phyloP scores from a whole-genome alignment of 345 rosid genomes.

The Eucalyptus cloeziana region DNA sequence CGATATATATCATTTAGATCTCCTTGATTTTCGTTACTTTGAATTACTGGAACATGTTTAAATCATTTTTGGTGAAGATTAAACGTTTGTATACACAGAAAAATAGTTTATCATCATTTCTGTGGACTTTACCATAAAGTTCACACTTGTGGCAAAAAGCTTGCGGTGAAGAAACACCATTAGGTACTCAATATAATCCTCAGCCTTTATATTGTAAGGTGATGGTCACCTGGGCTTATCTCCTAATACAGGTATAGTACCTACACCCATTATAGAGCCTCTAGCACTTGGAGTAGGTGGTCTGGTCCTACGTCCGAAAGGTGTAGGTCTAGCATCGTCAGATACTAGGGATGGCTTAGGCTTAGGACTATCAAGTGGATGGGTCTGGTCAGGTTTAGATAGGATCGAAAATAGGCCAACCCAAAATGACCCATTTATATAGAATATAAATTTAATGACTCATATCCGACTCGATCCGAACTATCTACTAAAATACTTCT shows the following conservation, averaged over 20 bases:
- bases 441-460: background rate
- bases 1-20: background rate
- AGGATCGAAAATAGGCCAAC: accelerated
- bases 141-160: background rate
- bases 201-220: background rate
- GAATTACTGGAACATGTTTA: background rate
- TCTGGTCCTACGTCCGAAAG: background rate
- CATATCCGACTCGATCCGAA: accelerated
- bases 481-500: background rate
- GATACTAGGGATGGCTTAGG: background rate
- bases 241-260: background rate
- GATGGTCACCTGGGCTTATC: background rate
- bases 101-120: background rate
- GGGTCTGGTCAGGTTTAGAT: accelerated
- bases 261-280: background rate
- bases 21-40: background rate
- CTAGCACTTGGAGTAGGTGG: background rate
- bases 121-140: background rate
- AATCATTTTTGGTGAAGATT: background rate
- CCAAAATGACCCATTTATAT: background rate
- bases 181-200: background rate
- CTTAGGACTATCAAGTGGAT: background rate
- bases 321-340: background rate
- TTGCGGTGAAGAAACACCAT: background rate
- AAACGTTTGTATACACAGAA: background rate